Conservation (phyloP, 495 filamentous ascomycete species). For the Chaetomium fimeti region DNA sequence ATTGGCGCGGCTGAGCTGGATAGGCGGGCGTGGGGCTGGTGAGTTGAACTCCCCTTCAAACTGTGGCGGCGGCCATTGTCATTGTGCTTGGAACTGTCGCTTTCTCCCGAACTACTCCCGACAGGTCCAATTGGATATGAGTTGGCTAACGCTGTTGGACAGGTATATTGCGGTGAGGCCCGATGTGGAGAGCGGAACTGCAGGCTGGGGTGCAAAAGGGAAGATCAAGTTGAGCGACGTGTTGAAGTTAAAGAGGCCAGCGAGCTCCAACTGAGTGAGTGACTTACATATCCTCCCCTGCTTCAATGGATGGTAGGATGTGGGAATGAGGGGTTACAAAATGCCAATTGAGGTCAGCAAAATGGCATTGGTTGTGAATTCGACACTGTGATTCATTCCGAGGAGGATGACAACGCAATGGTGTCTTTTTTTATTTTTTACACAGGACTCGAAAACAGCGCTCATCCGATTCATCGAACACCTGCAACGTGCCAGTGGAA, state of each 20-base stretch:
- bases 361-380: no score
- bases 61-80: background rate
- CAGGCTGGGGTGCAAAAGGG: conserved; percentile 81
- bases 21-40: conserved; percentile 71
- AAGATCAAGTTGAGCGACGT: conserved; percentile 64
- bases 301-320: no score
- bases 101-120: background rate
- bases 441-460: no score
- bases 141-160: background rate
- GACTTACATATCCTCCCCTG: background rate
- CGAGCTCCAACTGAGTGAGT: background rate
- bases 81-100: background rate
- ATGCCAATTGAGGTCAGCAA: no score
- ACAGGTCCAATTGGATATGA: background rate
- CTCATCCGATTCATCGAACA: no score
- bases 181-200: conserved; percentile 65
- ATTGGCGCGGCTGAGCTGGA: conserved; percentile 64
- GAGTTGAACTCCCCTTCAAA: background rate
- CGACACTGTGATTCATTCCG: no score
- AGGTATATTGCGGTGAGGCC: conserved; percentile 68
- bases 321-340: no score
- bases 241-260: conserved; percentile 52
- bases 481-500: no score
- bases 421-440: no score
- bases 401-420: no score